phyloP scores from a whole-genome alignment of 2,329 filamentous ascomycete species.

The Fusarium chuoi region DNA sequence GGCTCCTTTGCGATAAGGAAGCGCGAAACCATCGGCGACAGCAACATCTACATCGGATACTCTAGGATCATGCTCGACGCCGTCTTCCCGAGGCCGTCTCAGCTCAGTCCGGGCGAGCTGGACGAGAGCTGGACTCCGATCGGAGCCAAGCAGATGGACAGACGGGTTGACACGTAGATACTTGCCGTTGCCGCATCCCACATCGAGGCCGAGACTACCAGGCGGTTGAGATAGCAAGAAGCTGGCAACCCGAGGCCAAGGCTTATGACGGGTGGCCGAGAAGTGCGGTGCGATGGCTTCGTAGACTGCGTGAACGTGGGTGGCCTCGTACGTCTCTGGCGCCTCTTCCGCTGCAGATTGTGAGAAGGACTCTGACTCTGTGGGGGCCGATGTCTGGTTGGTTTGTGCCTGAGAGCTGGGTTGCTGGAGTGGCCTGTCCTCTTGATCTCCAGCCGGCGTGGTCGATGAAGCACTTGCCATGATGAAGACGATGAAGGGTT shows the following conservation, averaged over 20 bases:
- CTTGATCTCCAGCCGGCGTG: conserved; percentile 34
- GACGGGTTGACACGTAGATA: conserved; percentile 83
- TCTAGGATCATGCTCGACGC: conserved; percentile 20
- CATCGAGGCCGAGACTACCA: conserved; percentile 85
- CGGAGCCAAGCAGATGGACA: conserved; percentile 85
- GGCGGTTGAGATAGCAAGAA: conserved; percentile 75
- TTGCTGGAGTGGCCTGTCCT: conserved; percentile 24
- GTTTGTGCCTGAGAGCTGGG: conserved; percentile 20
- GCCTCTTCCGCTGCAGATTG: conserved; percentile 41
- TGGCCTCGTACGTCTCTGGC: conserved; percentile 76
- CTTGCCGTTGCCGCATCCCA: conserved; percentile 98
- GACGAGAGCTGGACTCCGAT: conserved; percentile 74
- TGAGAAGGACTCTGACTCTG: conserved; percentile 17
- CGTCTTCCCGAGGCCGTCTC: conserved; percentile 28
- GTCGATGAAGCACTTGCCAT: conserved; percentile 43
- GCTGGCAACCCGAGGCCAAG: conserved; percentile 89
- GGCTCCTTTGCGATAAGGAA: conserved; percentile 74
- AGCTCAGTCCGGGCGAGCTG: conserved; percentile 56
- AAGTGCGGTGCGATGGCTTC: conserved; percentile 87
- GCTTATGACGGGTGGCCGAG: conserved; percentile 81
- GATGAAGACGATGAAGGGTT: conserved; percentile 9
- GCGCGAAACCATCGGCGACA: conserved; percentile 83
- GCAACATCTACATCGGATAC: conserved; percentile 69
- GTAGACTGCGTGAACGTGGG: conserved; percentile 93
- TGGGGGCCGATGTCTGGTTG: conserved; percentile 5